phyloP scores from a whole-genome alignment of 805 yeast genomes.

The Candida coquimbonensis region DNA sequence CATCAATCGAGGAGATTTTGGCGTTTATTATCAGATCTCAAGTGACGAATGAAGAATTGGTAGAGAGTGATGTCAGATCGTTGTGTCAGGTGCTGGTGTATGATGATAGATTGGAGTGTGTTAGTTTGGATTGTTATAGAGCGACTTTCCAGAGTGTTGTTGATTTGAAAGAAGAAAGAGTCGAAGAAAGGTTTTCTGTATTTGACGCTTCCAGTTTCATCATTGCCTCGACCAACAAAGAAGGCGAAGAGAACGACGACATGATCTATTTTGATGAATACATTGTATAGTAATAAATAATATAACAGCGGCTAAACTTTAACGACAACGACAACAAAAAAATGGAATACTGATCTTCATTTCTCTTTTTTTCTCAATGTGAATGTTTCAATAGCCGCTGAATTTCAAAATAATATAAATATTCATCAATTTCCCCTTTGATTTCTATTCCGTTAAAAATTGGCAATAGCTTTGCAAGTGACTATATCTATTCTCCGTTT shows the following conservation, averaged over 20 bases:
- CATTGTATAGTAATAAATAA: conserved; percentile 22
- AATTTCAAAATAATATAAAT: no score
- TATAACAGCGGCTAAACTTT: no score
- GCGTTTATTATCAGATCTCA: conserved; percentile 66
- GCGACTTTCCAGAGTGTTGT: conserved; percentile 81
- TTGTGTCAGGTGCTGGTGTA: conserved; percentile 81
- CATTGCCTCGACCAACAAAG: conserved; percentile 22
- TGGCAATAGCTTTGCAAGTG: no score
- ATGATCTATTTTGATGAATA: conserved; percentile 44
- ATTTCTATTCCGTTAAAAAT: no score
- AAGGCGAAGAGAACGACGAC: conserved; percentile 28
- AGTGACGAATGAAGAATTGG: conserved; percentile 77
- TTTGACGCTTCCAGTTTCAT: conserved; percentile 36
- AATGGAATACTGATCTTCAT: no score
- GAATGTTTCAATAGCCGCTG: no score
- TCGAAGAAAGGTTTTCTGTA: conserved; percentile 29
- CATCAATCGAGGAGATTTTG: conserved; percentile 66
- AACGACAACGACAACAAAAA: no score
- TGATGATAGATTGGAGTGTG: conserved; percentile 77
- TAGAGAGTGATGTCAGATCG: conserved; percentile 64
- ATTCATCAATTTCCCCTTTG: no score
- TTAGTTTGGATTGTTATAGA: conserved; percentile 55
- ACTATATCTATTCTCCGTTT: no score
- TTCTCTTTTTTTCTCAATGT: no score
- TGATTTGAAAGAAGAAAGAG: conserved; percentile 42